A percentile compares a stretch with the other conserved stretches of the same genome.
Evolutionary conservation across 495 filamentous ascomycete genomes (phyloP).

Genomic region (Lasiosphaeria ovina): DNA sequence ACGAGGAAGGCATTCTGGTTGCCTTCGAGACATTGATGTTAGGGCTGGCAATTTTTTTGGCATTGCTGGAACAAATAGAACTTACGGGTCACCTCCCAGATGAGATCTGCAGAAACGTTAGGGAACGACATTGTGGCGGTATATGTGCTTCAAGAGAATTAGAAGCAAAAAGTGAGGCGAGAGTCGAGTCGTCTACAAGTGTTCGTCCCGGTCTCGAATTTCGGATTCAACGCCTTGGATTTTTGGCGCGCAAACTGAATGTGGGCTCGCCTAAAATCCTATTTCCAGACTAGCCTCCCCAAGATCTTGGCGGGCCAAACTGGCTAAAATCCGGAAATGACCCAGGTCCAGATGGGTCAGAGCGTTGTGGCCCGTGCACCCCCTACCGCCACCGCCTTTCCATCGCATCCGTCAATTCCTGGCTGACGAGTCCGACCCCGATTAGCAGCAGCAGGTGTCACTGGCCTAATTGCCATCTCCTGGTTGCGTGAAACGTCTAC

Average conservation of each 20-base stretch:
- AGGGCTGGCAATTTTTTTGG: not conserved
- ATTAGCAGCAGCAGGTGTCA: not conserved
- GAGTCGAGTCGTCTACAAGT: conserved; percentile 31
- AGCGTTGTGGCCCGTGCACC: not conserved
- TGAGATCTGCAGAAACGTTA: conserved; percentile 77
- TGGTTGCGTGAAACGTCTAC: not conserved
- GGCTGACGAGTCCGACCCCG: no score
- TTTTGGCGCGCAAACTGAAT: conserved; percentile 28
- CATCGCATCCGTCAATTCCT: no score
- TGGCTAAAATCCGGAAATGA: not conserved
- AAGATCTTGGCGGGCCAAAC: not conserved
- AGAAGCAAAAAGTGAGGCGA: conserved; percentile 19
- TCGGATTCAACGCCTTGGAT: conserved; percentile 24
- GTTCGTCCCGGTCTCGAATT: conserved; percentile 37
- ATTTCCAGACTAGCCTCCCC: conserved; percentile 27
- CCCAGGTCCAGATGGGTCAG: not conserved
- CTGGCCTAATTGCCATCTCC: not conserved
- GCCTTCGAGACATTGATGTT: conserved; percentile 53
- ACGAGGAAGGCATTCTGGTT: conserved; percentile 80
- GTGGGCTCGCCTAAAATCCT: conserved; percentile 47
- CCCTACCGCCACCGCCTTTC: not conserved
- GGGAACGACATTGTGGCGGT: conserved; percentile 47
- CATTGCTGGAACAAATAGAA: conserved; percentile 20
- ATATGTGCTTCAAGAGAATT: conserved; percentile 22
- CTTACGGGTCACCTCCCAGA: conserved; percentile 90